These are phyloP conservation scores for Lineolata rhizophorae DNA, from an alignment of 495 filamentous ascomycete genomes.

Conservation along the genomic window DNA sequence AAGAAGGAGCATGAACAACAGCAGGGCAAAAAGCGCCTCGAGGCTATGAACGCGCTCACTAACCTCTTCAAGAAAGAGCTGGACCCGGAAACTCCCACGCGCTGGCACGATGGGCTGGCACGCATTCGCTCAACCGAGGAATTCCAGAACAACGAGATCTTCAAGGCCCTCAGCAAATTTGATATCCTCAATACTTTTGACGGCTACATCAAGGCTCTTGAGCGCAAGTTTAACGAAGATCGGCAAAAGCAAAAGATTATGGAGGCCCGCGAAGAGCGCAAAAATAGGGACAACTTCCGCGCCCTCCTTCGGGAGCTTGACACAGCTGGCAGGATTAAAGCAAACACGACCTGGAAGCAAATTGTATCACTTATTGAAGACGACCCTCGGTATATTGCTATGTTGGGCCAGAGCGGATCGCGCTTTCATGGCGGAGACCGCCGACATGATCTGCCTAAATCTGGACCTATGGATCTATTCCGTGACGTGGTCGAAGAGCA, in stretches of 20 bases:
- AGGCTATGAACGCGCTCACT: conserved; percentile 68
- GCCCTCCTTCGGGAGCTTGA: conserved; percentile 52
- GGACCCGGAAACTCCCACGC: conserved; percentile 77
- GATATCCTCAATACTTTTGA: conserved; percentile 88
- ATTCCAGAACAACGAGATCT: conserved; percentile 72
- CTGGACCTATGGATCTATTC: conserved; percentile 81
- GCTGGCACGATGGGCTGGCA: conserved; percentile 78
- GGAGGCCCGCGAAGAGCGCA: conserved; percentile 60
- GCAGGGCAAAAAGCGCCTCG: conserved; percentile 48
- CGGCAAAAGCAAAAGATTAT: conserved; percentile 67
- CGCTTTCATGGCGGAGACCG: too few species aligned
- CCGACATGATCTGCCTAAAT: too few species aligned
- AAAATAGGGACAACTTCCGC: conserved; percentile 61
- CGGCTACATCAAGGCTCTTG: conserved; percentile 78
- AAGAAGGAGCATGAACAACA: conserved; percentile 55
- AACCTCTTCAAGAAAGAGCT: conserved; percentile 65
- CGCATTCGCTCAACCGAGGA: conserved; percentile 58
- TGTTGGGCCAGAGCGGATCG: conserved; percentile 75
- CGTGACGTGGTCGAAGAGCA: conserved; percentile 95
- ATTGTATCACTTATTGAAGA: conserved; percentile 55
- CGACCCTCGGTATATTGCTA: conserved; percentile 64
- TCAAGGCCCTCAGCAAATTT: conserved; percentile 65
- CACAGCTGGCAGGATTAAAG: conserved; percentile 64
- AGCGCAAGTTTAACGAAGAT: conserved; percentile 73
- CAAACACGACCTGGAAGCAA: conserved; percentile 74